Conservation (phyloP, 2,329 filamentous ascomycete species). For the Escovopsis sp. region DNA sequence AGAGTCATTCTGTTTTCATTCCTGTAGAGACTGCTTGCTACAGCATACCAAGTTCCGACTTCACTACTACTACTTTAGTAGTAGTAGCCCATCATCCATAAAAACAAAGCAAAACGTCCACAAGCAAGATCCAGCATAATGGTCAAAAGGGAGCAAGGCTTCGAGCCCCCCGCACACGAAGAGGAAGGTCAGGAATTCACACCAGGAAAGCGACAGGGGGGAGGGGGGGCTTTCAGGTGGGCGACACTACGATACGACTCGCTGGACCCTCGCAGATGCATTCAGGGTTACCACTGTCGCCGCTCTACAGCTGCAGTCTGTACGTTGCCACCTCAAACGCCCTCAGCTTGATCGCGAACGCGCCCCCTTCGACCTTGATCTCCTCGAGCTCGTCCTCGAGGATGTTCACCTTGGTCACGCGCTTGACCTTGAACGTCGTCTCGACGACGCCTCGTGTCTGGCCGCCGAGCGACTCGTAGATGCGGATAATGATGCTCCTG, state of each 20-base stretch:
- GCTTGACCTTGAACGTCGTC: conserved; percentile 55
- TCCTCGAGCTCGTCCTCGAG: conserved; percentile 75
- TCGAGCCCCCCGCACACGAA: too few relatives aligned
- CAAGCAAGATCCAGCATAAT: too few relatives aligned
- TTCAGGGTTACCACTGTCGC: conserved; percentile 11
- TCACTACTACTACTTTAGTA: too few relatives aligned
- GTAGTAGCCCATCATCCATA: too few relatives aligned
- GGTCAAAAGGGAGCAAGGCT: too few relatives aligned
- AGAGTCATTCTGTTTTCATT: too few relatives aligned
- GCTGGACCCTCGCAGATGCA: conserved; percentile 11
- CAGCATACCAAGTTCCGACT: too few relatives aligned
- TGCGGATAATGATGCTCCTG: conserved; percentile 63
- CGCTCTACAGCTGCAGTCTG: conserved; percentile 38
- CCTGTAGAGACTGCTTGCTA: too few relatives aligned
- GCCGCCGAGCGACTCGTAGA: conserved; percentile 84
- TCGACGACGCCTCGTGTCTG: conserved; percentile 55
- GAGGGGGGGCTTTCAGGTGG: too few relatives aligned
- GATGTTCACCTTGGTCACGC: conserved; percentile 69
- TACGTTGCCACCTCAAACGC: conserved; percentile 80
- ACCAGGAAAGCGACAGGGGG: background rate
- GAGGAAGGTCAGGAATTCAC: too few relatives aligned
- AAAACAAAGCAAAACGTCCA: too few relatives aligned
- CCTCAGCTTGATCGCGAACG: conserved; percentile 49
- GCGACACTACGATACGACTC: conserved; percentile 8
- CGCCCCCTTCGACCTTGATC: conserved; percentile 32